phyloP scores from a whole-genome alignment of 2,329 filamentous ascomycete genomes.

The Clonostachys byssicola region DNA sequence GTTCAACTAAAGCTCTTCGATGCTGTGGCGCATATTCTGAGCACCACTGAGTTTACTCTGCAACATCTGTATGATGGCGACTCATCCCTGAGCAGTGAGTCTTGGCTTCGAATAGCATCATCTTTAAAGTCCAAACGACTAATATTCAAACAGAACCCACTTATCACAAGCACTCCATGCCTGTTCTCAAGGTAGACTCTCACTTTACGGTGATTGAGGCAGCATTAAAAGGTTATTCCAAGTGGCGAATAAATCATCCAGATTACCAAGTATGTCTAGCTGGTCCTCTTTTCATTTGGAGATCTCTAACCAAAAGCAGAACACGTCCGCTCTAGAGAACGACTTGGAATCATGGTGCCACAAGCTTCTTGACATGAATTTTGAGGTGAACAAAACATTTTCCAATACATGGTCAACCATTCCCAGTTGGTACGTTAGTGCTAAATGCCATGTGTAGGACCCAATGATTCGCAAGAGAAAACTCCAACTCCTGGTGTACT shows the following conservation, averaged over 20 bases:
- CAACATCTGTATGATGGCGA: constrained; percentile 71
- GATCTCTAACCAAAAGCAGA: neutral
- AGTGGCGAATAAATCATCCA: constrained; percentile 47
- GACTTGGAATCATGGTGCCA: constrained; percentile 71
- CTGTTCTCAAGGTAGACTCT: constrained; percentile 78
- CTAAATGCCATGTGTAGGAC: constrained; percentile 44
- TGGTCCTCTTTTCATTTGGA: too few relatives aligned
- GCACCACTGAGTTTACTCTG: constrained; percentile 69
- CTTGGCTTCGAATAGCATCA: neutral
- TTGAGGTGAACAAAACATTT: constrained; percentile 45
- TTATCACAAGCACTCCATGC: constrained; percentile 66
- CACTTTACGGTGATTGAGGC: constrained; percentile 88
- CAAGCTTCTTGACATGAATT: constrained; percentile 63
- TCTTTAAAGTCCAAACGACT: neutral
- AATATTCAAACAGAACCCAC: constrained; percentile 35
- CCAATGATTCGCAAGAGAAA: constrained; percentile 79
- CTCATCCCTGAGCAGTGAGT: constrained; percentile 61
- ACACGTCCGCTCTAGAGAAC: constrained; percentile 49
- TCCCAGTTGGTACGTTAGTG: neutral
- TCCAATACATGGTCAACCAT: neutral
- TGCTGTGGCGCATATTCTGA: constrained; percentile 83
- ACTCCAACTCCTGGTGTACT: constrained; percentile 77
- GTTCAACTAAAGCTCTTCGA: constrained; percentile 79
- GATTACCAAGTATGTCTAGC: neutral
- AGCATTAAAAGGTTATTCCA: constrained; percentile 81